Conservation (phyloP, 768 basidiomycete species). For the Hericium erinaceus region DNA sequence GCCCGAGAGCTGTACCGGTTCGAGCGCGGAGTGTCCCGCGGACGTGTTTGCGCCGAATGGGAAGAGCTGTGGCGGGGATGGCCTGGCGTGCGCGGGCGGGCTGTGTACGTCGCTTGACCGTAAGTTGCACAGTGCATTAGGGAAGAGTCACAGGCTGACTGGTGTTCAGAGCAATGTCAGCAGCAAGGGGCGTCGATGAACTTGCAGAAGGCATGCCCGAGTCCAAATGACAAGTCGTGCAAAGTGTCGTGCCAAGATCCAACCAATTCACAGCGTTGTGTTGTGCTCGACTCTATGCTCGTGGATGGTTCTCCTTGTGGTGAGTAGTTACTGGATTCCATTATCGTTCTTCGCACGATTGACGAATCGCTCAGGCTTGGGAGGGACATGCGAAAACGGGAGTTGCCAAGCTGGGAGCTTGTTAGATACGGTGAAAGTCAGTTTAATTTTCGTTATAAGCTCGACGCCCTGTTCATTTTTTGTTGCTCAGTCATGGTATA, state of each 20-base stretch:
- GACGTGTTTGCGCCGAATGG: slow-evolving; percentile 59
- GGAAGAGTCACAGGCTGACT: neutral
- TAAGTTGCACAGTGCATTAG: slow-evolving; percentile 26
- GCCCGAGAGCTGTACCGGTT: slow-evolving; percentile 69
- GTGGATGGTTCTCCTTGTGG: slow-evolving; percentile 83
- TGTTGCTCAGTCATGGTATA: slow-evolving; percentile 56
- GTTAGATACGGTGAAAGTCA: slow-evolving; percentile 53
- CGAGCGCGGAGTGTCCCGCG: slow-evolving; percentile 58
- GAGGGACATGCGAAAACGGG: slow-evolving; percentile 56
- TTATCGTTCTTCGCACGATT: slow-evolving; percentile 7
- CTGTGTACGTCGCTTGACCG: slow-evolving; percentile 65
- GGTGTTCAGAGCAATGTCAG: slow-evolving; percentile 58
- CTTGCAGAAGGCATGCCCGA: slow-evolving; percentile 57
- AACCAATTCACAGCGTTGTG: slow-evolving; percentile 44
- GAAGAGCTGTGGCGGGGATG: slow-evolving; percentile 52
- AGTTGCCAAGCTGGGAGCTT: slow-evolving; percentile 52
- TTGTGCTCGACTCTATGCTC: slow-evolving; percentile 60
- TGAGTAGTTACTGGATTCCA: slow-evolving; percentile 23
- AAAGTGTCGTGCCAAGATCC: slow-evolving; percentile 79
- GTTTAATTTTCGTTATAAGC: neutral
- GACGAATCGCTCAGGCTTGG: slow-evolving; percentile 41
- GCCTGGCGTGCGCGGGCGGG: slow-evolving; percentile 68
- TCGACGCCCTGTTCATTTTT: slow-evolving; percentile 4
- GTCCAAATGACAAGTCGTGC: slow-evolving; percentile 54
- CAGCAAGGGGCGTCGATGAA: slow-evolving; percentile 64